Evolutionary conservation across 2,329 filamentous ascomycete species (phyloP).

Genomic region (Arthrobotrys sphaeroides): DNA sequence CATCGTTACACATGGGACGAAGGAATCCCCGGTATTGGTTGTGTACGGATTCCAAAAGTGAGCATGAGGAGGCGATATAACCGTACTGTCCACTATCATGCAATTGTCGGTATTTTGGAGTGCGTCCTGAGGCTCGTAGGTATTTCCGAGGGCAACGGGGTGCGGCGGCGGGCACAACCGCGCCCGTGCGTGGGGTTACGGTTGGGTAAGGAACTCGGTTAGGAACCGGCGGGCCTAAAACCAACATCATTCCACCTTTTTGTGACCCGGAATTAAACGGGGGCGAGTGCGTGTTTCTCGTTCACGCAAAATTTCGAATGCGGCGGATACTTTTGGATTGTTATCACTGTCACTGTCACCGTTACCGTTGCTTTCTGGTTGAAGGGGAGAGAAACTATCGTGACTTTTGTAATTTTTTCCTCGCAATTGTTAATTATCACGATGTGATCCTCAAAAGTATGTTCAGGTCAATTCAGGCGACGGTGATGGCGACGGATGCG

Average conservation of each 20-base stretch:
- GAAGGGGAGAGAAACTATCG: no score
- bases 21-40: background rate
- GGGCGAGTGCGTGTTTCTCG: background rate
- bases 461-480: background rate
- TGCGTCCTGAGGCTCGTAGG: background rate
- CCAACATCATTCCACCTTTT: constrained; percentile 10
- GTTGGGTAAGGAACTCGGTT: background rate
- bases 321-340: background rate
- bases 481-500: background rate
- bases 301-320: background rate
- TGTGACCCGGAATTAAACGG: background rate
- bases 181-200: constrained; percentile 22
- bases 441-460: background rate
- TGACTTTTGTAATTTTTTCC: no score
- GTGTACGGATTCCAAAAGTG: background rate
- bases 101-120: constrained; percentile 15
- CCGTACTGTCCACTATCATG: constrained; percentile 23
- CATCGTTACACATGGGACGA: constrained; percentile 3
- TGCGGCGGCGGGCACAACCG: background rate
- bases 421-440: no score
- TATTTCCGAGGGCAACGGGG: no score
- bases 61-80: background rate
- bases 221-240: background rate
- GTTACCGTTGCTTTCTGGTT: background rate
- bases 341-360: background rate